Evolutionary conservation across 1,284 basidiomycete species (phyloP).

Genomic region (Neolentinus lepideus): DNA sequence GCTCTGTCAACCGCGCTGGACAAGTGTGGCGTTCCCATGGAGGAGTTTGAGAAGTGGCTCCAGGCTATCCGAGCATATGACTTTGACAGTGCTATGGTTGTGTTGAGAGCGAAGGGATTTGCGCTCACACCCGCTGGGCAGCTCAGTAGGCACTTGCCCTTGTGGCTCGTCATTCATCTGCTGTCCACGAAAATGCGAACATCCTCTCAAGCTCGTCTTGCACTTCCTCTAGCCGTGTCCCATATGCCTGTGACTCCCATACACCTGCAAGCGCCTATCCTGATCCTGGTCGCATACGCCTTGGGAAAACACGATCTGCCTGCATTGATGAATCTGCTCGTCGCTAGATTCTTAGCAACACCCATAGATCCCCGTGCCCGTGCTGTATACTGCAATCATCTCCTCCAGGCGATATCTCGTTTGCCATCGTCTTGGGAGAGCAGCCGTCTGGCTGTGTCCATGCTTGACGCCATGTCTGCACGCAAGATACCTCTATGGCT

Average conservation of each 20-base stretch:
- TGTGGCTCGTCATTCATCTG: slow-evolving; percentile 48
- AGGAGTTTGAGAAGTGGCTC: not conserved
- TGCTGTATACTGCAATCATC: slow-evolving; percentile 42
- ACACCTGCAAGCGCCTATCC: slow-evolving; percentile 31
- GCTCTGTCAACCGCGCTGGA: not conserved
- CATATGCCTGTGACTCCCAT: slow-evolving; percentile 26
- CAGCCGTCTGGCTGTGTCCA: slow-evolving; percentile 28
- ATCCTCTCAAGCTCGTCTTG: slow-evolving; percentile 30
- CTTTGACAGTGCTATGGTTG: not conserved
- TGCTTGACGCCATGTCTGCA: slow-evolving; percentile 40
- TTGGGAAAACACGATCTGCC: slow-evolving; percentile 42
- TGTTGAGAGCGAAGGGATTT: not conserved
- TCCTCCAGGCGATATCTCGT: slow-evolving; percentile 44
- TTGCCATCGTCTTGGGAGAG: slow-evolving; percentile 33
- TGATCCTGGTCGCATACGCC: slow-evolving; percentile 39
- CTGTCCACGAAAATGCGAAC: slow-evolving; percentile 40
- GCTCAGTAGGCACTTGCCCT: slow-evolving; percentile 7
- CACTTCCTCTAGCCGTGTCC: slow-evolving; percentile 28
- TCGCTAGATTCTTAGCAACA: slow-evolving; percentile 36
- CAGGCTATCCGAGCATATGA: not conserved
- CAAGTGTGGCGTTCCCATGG: not conserved
- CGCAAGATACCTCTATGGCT: slow-evolving; percentile 32
- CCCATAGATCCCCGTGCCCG: slow-evolving; percentile 20
- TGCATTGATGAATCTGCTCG: slow-evolving; percentile 31
- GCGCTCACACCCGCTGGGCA: not conserved